phyloP scores from a whole-genome alignment of 352 stramenopile species.

The Globisporangium orthogonon region DNA sequence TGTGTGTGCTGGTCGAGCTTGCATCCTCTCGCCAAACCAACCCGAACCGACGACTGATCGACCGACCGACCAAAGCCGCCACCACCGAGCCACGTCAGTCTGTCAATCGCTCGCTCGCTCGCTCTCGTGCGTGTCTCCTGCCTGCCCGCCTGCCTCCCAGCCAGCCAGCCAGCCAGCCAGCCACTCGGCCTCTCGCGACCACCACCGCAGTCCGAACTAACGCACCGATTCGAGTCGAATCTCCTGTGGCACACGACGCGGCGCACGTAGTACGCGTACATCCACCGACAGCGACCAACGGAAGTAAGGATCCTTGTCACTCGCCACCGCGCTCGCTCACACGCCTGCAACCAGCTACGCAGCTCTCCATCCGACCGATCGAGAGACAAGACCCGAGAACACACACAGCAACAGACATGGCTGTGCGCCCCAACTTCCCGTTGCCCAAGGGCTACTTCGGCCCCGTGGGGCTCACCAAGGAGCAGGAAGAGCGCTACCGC shows the following conservation, averaged over 20 bases:
- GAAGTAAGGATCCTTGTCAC: neutral
- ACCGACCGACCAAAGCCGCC: neutral
- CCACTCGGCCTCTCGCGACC: neutral
- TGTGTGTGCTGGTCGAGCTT: too few relatives aligned
- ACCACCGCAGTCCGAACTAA: neutral
- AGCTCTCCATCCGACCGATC: neutral
- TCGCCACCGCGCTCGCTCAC: too few relatives aligned
- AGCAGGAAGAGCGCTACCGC: slow-evolving; percentile 25
- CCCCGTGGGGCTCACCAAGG: slow-evolving; percentile 16
- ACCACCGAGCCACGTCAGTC: slow-evolving; percentile 2
- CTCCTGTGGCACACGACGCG: neutral
- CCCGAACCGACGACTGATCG: too few relatives aligned
- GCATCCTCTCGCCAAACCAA: neutral
- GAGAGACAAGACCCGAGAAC: neutral
- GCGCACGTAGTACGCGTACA: neutral
- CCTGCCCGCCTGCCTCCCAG: too few relatives aligned
- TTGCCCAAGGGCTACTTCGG: slow-evolving; percentile 17
- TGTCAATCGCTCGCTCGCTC: neutral
- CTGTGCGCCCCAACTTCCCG: slow-evolving; percentile 14
- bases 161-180: neutral
- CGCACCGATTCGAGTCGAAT: neutral
- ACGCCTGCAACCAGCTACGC: neutral
- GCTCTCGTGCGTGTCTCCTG: neutral
- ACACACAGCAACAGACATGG: slow-evolving; percentile 3
- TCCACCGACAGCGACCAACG: neutral